phyloP scores from a whole-genome alignment of 352 stramenopile genomes.

The Globisporangium nagaii region DNA sequence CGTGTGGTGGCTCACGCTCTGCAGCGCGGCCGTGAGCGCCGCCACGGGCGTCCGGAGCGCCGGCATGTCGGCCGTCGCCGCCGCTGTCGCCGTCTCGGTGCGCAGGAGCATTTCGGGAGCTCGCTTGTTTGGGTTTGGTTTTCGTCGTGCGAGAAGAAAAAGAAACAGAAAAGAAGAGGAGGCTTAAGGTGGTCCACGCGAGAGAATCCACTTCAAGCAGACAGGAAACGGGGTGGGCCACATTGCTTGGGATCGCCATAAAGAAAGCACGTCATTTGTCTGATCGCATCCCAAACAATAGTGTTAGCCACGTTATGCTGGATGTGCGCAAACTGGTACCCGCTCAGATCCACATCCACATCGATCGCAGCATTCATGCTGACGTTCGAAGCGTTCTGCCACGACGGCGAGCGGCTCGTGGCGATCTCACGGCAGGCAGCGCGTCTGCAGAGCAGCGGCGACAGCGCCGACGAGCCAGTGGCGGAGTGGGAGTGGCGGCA shows the following conservation, averaged over 20 bases:
- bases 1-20: slow-evolving; percentile 27
- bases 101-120: slow-evolving; percentile 10
- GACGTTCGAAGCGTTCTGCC: slow-evolving; percentile 46
- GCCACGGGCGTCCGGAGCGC: slow-evolving; percentile 3
- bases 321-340: too few species aligned
- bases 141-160: not conserved
- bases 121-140: not conserved
- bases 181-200: not conserved
- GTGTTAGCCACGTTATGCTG: not conserved
- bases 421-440: slow-evolving; percentile 26
- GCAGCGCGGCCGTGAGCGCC: not conserved
- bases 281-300: too few species aligned
- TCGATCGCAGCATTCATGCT: slow-evolving; percentile 30
- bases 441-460: slow-evolving; percentile 1
- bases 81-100: not conserved
- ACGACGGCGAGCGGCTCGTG: slow-evolving; percentile 38
- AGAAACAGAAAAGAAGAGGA: not conserved
- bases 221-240: too few species aligned
- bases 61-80: not conserved
- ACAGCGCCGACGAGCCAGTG: not conserved
- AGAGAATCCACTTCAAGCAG: slow-evolving; percentile 7
- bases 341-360: too few species aligned
- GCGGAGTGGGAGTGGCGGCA: slow-evolving; percentile 58
- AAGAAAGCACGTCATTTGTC: too few species aligned
- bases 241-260: too few species aligned